phyloP scores from a whole-genome alignment of 129 eudicot genomes.

The Flaveria robusta region DNA sequence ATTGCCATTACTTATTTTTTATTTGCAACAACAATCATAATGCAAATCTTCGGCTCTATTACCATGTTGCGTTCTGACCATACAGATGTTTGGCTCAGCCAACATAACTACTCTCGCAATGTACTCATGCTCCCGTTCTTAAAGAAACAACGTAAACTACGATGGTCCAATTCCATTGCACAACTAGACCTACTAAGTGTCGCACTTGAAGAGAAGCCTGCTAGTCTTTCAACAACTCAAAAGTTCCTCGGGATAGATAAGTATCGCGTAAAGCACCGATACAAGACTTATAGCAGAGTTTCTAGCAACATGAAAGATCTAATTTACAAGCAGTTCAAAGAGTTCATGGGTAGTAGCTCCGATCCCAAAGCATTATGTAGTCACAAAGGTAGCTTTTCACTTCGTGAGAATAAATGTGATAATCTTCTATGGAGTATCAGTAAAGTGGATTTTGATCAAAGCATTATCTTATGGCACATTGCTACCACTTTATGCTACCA shows the following conservation, averaged over 20 bases:
- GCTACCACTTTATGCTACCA: constrained; percentile 48
- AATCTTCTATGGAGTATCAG: constrained; percentile 32
- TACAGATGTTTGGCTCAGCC: constrained; percentile 41
- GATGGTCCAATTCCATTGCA: constrained; percentile 58
- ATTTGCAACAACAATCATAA: constrained; percentile 28
- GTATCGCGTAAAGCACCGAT: constrained; percentile 36
- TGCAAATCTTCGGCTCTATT: constrained; percentile 36
- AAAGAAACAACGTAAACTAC: constrained; percentile 14
- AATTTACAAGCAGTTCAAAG: constrained; percentile 31
- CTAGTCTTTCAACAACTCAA: constrained; percentile 12
- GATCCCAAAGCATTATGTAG: constrained; percentile 35
- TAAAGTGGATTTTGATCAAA: constrained; percentile 47
- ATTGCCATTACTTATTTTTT: constrained; percentile 42
- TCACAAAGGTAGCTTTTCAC: constrained; percentile 36
- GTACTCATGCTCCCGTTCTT: constrained; percentile 9
- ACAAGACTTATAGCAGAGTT: constrained; percentile 31
- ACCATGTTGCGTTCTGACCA: constrained; percentile 47
- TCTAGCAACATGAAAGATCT: constrained; percentile 35
- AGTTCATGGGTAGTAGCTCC: neutral
- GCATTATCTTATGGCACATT: constrained; percentile 42
- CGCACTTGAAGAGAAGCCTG: constrained; percentile 43
- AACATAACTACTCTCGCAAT: constrained; percentile 23
- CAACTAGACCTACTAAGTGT: constrained; percentile 38
- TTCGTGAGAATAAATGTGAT: neutral
- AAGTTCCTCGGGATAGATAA: constrained; percentile 33